Base-by-base conservation (phyloP, 164 flowering plant species). In the Vitis riparia region DNA sequence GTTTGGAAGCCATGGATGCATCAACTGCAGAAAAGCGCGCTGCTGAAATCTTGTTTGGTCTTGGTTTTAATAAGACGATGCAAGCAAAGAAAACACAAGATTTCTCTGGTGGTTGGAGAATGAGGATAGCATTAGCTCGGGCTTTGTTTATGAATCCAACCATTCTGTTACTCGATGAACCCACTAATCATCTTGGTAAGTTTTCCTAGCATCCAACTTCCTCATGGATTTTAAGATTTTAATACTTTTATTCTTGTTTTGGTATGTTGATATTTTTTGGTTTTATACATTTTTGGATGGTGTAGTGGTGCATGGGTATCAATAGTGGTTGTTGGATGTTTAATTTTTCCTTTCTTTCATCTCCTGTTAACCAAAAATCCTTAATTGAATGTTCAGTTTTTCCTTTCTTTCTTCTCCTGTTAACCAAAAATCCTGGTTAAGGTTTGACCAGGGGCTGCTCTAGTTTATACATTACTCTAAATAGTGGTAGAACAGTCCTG, bases 91-190 rank as follows among this genome's bases (percentile, higher is more conserved):
- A 88, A 75, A 92, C 99, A 14, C 76, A 83, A 15, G 97, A 92
- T 79, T 94, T 94, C 74, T 92, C 97, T 73, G 99, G 99, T 78
- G 99, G 98, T n/a, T 94, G 99, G 99, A 87, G 99, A 71, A 95
- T 95, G 99, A 87, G 99, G 71, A 95, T 93, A 78, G 98, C 98
- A 37, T 69, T 95, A 56, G 98, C 99, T 48, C 78, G 97, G 5
- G 97, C 99, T 9, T 66, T 94, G 48, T 94, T 94, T 70, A 92
- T 94, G 85, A 92, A 91, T 59, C 98, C 99, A 17, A 94, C 99
- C 13, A 84, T 94, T 55, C 79, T 92, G 48, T 68, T 92, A 68
- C 92, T 92, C 63, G 97, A 92, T 82, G 97, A 92, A 70, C 98
- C 99, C 5, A 94, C 99, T 44, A 94, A 94, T 79, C 99, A 94